Base-by-base conservation (phyloP, 2,329 filamentous ascomycete species). In the Paraconiothyrium brasiliense region DNA sequence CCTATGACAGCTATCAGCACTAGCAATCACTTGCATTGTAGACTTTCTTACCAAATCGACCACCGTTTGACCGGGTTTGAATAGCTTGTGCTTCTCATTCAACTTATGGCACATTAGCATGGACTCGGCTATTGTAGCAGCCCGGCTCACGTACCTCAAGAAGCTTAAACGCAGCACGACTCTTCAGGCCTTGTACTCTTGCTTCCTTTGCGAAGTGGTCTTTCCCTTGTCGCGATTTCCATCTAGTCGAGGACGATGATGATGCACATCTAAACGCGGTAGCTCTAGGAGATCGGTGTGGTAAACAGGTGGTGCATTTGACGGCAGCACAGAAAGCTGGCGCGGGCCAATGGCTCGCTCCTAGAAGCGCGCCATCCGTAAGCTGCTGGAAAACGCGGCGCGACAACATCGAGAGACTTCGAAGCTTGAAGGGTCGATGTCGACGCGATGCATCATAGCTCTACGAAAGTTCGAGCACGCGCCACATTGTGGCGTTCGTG, bases 91-190 rank as follows among this genome's bases (percentile, higher is more conserved):
- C 71, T 91, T 92, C 20, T 89, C 82, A 80, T 98, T 91, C 79
- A 99, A 92, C 91, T 94, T 34, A 65, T 5, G 24, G 14, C 16
- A 27, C 35, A 62, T 73, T 58, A 75, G 66, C 57, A 64, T 57
- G n/a, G 54, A 51, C 27, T 35, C 43, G 6, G 22, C 32, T 4
- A 32, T 32, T 49, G 37, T 10, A 2, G 16, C 22, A 11, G 32
- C 24, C 20, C 20, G 20, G 20, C 20, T 14, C 43, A 30, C 22
- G 93, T 37, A 56, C 93, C 84, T 97, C 92, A 20, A 97, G 80
- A 10, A 99, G 83, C 79, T 99, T 99, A 79, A 95, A 97, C 0
- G 94, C 95, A 30, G 95, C 95, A 64, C 95, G 88, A 71, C 93
- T 96, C 79, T 94, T 97, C 60, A 97, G 81, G 0, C 90, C 90